phyloP scores from a whole-genome alignment of 495 filamentous ascomycete genomes.

The Amphirosellinia nigrospora region DNA sequence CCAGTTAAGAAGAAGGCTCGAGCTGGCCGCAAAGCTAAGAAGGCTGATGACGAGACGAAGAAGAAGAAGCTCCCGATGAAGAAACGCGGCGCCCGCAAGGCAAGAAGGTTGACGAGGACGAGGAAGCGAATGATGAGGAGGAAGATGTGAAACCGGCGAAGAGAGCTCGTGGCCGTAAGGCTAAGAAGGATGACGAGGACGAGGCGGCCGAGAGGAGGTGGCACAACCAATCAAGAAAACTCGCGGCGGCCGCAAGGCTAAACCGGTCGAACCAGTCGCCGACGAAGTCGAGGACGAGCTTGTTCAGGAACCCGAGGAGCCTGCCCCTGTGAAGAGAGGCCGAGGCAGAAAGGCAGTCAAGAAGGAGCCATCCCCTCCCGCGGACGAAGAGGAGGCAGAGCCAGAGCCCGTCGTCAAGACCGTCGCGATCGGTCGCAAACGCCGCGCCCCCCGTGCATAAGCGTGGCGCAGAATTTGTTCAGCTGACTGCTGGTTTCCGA shows the following conservation, averaged over 20 bases:
- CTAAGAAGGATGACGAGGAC: conserved; percentile 36
- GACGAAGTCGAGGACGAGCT: conserved; percentile 37
- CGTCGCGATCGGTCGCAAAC: conserved; percentile 16
- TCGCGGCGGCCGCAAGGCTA: conserved; percentile 29
- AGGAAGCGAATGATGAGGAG: conserved; percentile 34
- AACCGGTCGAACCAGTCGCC: conserved; percentile 17
- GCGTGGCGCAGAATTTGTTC: background rate
- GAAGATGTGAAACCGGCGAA: conserved; percentile 45
- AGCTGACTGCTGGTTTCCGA: background rate
- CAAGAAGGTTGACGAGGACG: conserved; percentile 30
- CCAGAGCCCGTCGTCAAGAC: conserved; percentile 39
- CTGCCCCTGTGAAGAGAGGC: conserved; percentile 47
- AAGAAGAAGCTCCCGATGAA: too few relatives aligned
- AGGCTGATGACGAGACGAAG: conserved; percentile 27
- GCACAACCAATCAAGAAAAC: conserved; percentile 23
- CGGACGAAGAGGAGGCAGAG: conserved; percentile 40
- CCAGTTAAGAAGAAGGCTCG: conserved; percentile 30
- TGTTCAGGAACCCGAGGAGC: conserved; percentile 44
- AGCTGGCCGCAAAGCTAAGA: conserved; percentile 28
- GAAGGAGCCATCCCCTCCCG: conserved; percentile 27
- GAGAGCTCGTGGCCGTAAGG: conserved; percentile 50
- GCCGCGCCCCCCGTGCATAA: conserved; percentile 34
- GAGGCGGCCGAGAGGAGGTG: conserved; percentile 21
- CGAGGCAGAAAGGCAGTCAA: conserved; percentile 39
- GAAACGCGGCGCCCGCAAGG: too few relatives aligned